Conservation (phyloP, 768 basidiomycete genomes). For the Arthromyces matolae region DNA sequence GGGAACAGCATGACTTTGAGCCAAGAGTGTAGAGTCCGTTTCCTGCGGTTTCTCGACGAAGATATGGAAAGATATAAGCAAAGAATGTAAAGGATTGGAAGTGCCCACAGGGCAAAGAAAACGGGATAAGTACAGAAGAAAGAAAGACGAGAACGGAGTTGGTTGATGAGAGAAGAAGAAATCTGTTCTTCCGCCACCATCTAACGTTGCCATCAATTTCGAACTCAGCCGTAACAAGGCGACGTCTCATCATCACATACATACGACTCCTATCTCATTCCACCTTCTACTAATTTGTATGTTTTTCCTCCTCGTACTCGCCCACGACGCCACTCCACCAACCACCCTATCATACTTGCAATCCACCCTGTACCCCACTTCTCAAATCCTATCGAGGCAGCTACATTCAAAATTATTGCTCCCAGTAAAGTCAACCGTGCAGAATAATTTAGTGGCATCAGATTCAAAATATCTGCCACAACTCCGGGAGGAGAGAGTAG, state of each 20-base stretch:
- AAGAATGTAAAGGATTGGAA: conserved; percentile 40
- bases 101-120: conserved; percentile 40
- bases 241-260: conserved; percentile 11
- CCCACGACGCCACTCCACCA: conserved; percentile 40
- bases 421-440: conserved; percentile 70
- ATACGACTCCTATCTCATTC: conserved; percentile 39
- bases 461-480: conserved; percentile 60
- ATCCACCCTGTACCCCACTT: conserved; percentile 63
- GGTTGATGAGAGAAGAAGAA: conserved; percentile 4
- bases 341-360: conserved; percentile 47
- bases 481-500: conserved; percentile 66
- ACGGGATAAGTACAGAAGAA: conserved; percentile 17
- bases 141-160: conserved; percentile 24
- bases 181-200: conserved; percentile 13
- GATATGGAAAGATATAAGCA: conserved; percentile 29
- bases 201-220: conserved; percentile 11
- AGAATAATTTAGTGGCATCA: conserved; percentile 68
- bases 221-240: conserved; percentile 24
- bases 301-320: conserved; percentile 58
- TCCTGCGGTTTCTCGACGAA: conserved; percentile 48
- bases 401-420: conserved; percentile 67
- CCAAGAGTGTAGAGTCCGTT: conserved; percentile 38
- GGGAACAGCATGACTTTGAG: conserved; percentile 38
- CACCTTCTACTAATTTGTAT: conserved; percentile 84
- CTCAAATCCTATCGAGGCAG: conserved; percentile 72